Evolutionary conservation across 2,329 filamentous ascomycete genomes (phyloP).

Genomic region (Colletotrichum lentis): DNA sequence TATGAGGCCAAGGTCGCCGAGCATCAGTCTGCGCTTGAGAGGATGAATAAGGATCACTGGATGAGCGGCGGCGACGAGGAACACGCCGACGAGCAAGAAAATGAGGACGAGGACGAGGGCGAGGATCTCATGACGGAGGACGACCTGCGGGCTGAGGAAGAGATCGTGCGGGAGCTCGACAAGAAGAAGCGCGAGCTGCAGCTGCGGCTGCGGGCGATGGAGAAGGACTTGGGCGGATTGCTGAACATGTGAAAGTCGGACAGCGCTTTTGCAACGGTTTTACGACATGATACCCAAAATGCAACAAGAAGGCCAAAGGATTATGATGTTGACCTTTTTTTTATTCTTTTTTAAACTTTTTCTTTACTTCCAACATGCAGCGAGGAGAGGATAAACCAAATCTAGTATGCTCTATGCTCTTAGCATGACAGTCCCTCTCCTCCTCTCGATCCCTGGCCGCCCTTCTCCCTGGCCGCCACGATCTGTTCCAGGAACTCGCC

Average conservation of each 20-base stretch:
- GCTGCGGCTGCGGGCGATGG: slow-evolving; percentile 60
- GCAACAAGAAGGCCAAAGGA: slow-evolving; percentile 34
- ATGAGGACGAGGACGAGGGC: slow-evolving; percentile 48
- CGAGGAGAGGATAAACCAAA: background rate
- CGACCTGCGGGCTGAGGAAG: slow-evolving; percentile 73
- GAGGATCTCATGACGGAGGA: slow-evolving; percentile 68
- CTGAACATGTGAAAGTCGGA: slow-evolving; percentile 56
- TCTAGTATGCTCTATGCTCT: background rate
- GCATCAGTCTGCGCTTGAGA: slow-evolving; percentile 76
- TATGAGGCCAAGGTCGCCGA: slow-evolving; percentile 83
- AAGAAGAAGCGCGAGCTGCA: slow-evolving; percentile 65
- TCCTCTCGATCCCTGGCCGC: background rate
- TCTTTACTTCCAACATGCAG: background rate
- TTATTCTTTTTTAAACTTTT: background rate
- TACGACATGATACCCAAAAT: slow-evolving; percentile 29
- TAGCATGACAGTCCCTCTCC: slow-evolving; percentile 30
- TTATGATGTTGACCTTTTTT: background rate
- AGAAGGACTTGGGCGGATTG: slow-evolving; percentile 64
- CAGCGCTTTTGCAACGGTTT: slow-evolving; percentile 5
- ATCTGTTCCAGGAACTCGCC: slow-evolving; percentile 73
- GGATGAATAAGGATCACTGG: slow-evolving; percentile 72
- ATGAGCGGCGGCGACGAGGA: slow-evolving; percentile 64
- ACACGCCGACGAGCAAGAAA: slow-evolving; percentile 56
- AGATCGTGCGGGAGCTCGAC: slow-evolving; percentile 67
- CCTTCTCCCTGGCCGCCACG: slow-evolving; percentile 55